Conservation (phyloP, 768 basidiomycete genomes). For the Leccinum subtestaceum region DNA sequence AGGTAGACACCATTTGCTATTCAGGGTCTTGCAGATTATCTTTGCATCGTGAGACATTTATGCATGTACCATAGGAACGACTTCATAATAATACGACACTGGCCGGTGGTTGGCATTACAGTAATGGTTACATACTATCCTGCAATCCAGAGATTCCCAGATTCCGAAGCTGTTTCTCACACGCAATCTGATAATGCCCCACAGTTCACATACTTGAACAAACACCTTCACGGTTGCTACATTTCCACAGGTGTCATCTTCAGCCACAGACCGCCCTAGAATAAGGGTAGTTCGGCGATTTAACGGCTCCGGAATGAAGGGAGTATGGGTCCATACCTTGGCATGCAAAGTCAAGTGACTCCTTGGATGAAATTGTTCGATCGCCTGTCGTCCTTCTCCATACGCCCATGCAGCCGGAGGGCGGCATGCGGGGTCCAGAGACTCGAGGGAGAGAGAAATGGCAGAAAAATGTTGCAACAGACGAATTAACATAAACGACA, state of each 20-base stretch:
- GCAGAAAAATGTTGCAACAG: constrained; percentile 29
- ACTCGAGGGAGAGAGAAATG: constrained; percentile 23
- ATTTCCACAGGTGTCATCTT: constrained; percentile 36
- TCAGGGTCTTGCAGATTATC: not conserved
- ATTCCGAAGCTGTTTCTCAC: not conserved
- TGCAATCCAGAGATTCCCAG: not conserved
- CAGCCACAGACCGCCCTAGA: constrained; percentile 47
- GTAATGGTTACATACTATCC: not conserved
- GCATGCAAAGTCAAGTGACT: constrained; percentile 34
- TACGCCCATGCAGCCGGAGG: constrained; percentile 31
- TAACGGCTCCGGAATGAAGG: not conserved
- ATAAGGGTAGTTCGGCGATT: not conserved
- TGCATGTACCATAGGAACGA: not conserved
- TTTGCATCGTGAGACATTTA: not conserved
- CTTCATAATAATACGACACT: not conserved
- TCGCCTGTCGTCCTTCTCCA: constrained; percentile 24
- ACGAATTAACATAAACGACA: constrained; percentile 33
- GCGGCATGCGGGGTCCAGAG: constrained; percentile 23
- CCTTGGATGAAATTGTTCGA: constrained; percentile 27
- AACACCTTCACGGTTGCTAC: not conserved
- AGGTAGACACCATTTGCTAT: not conserved
- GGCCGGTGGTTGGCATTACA: not conserved
- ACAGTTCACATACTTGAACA: not conserved
- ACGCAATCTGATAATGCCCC: not conserved
- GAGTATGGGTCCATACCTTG: constrained; percentile 29